These are phyloP conservation scores for Babesia caballi DNA, from an alignment of 169 alveolate genomes.

Conservation along the genomic window DNA sequence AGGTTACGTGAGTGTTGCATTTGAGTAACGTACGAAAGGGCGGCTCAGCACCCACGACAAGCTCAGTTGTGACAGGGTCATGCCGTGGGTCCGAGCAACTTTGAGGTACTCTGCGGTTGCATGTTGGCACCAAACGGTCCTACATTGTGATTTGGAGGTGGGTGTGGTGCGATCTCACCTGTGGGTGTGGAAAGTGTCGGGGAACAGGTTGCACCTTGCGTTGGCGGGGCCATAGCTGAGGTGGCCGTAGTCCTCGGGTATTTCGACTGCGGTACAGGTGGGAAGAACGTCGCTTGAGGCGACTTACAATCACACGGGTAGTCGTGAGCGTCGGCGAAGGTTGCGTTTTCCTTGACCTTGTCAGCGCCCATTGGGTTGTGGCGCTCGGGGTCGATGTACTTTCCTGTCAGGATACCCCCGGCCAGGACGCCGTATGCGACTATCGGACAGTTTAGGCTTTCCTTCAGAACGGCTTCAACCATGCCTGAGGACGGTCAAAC, in stretches of 20 bases:
- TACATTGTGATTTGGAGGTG: background rate
- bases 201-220: constrained; percentile 78
- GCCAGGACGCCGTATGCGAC: constrained; percentile 83
- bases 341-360: constrained; percentile 48
- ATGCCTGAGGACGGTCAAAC: constrained; percentile 48
- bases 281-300: background rate
- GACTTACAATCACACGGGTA: constrained; percentile 50
- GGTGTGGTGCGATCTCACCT: background rate
- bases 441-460: constrained; percentile 74
- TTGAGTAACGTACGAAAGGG: constrained; percentile 70
- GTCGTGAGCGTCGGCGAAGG: constrained; percentile 39
- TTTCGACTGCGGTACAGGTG: constrained; percentile 37
- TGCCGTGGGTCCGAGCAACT: constrained; percentile 77
- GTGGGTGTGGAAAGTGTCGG: constrained; percentile 79
- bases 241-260: constrained; percentile 82
- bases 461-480: constrained; percentile 71
- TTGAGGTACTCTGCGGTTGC: constrained; percentile 78
- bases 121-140: constrained; percentile 84
- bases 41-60: constrained; percentile 74
- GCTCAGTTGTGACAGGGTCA: constrained; percentile 76
- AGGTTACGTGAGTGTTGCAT: background rate
- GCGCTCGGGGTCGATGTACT: constrained; percentile 82
- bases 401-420: constrained; percentile 84
- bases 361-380: constrained; percentile 74
- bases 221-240: constrained; percentile 79